A percentile compares a stretch with the other conserved stretches of the same genome.
These are phyloP conservation scores for Udeniomyces megalosporus DNA, from an alignment of 768 basidiomycete genomes.

Conservation along the genomic window DNA sequence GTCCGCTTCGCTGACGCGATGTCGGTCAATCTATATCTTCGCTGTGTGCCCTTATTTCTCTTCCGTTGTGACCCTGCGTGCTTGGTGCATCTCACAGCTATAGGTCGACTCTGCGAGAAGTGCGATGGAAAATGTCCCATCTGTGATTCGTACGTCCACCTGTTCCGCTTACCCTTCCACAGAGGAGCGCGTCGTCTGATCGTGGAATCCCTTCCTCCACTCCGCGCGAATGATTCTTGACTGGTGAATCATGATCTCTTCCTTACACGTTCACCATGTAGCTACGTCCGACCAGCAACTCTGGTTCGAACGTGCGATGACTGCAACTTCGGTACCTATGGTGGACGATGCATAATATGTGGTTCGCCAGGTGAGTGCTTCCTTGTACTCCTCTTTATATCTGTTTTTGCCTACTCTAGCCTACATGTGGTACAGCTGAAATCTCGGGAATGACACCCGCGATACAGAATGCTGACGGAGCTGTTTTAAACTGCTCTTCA, in stretches of 20 bases:
- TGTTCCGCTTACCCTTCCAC: background rate
- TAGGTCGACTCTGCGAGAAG: slow-evolving; percentile 95
- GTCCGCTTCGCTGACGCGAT: too few relatives aligned
- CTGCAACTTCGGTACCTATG: slow-evolving; percentile 94
- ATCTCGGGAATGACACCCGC: too few relatives aligned
- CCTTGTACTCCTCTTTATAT: too few relatives aligned
- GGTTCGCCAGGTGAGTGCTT: slow-evolving; percentile 63
- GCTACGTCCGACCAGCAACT: slow-evolving; percentile 95
- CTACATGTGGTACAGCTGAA: too few relatives aligned
- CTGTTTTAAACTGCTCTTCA: slow-evolving; percentile 27
- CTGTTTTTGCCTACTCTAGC: too few relatives aligned
- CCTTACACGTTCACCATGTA: slow-evolving; percentile 26
- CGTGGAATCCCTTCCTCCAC: background rate
- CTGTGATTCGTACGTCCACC: slow-evolving; percentile 12
- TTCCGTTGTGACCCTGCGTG: too few relatives aligned
- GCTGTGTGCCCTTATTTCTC: background rate
- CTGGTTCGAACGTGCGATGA: slow-evolving; percentile 97
- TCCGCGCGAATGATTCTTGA: too few relatives aligned
- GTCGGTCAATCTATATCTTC: background rate
- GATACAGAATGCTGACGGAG: too few relatives aligned
- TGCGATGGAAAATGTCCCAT: slow-evolving; percentile 84
- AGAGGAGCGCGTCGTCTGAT: background rate
- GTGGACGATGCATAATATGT: slow-evolving; percentile 94
- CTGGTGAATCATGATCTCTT: background rate
- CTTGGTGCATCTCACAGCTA: slow-evolving; percentile 53